These are phyloP conservation scores for Lactarius indigo DNA, from an alignment of 768 basidiomycete genomes.

Conservation along the genomic window DNA sequence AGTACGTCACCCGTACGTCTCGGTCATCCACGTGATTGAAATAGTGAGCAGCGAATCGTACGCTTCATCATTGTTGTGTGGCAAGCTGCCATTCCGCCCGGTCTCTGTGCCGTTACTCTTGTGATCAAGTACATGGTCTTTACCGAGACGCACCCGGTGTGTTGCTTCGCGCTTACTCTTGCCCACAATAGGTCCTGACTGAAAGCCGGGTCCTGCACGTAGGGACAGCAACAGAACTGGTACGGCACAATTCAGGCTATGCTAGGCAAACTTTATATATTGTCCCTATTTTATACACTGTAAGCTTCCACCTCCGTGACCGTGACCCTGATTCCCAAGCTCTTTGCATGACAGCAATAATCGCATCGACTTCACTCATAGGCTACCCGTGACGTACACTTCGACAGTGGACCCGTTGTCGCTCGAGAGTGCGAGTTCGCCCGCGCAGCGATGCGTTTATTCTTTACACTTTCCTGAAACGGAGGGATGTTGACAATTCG, in stretches of 20 bases:
- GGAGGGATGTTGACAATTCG: slow-evolving; percentile 3
- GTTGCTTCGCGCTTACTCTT: background rate
- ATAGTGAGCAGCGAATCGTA: background rate
- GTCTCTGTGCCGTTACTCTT: slow-evolving; percentile 3
- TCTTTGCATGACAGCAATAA: slow-evolving; percentile 9
- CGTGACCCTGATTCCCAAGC: background rate
- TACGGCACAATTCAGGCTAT: slow-evolving; percentile 16
- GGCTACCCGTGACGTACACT: background rate
- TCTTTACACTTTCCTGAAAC: background rate
- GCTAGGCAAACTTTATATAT: slow-evolving; percentile 18
- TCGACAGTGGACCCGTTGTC: slow-evolving; percentile 1
- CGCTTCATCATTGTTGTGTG: slow-evolving; percentile 15
- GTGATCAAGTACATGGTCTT: slow-evolving; percentile 16
- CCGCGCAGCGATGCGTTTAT: slow-evolving; percentile 2
- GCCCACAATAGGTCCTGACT: background rate
- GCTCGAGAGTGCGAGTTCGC: background rate
- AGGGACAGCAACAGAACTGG: slow-evolving; percentile 8
- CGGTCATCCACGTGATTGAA: background rate
- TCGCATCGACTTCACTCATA: slow-evolving; percentile 12
- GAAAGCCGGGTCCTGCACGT: background rate
- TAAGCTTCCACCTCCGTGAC: background rate
- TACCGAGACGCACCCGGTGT: slow-evolving; percentile 8
- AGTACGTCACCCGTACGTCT: slow-evolving; percentile 1
- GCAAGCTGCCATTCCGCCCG: slow-evolving; percentile 17
- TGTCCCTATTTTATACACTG: slow-evolving; percentile 17